phyloP scores from a whole-genome alignment of 768 basidiomycete species.

The Boletus coccyginus region DNA sequence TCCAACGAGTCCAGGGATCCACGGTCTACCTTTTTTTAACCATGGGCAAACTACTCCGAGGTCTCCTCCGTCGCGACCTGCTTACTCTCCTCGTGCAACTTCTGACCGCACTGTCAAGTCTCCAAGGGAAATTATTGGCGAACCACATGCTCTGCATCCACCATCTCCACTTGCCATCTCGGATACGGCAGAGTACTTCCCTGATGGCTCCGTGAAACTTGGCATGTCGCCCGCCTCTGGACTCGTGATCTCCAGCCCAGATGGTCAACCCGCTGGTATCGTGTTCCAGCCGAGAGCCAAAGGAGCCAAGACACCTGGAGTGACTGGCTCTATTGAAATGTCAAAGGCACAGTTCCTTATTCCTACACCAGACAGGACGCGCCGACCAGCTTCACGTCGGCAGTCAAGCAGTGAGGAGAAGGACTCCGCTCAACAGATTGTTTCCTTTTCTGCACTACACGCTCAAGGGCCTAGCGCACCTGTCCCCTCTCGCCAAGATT shows the following conservation, averaged over 20 bases:
- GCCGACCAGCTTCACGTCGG: constrained; percentile 26
- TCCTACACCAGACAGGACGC: constrained; percentile 27
- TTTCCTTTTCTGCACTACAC: constrained; percentile 32
- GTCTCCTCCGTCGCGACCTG: constrained; percentile 44
- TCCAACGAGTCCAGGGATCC: constrained; percentile 73
- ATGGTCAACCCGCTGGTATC: constrained; percentile 92
- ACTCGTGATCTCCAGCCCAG: constrained; percentile 86
- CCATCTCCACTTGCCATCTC: constrained; percentile 71
- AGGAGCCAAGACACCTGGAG: constrained; percentile 35
- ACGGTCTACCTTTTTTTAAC: constrained; percentile 44
- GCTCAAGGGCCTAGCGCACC: constrained; percentile 11
- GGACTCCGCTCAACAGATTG: constrained; percentile 19
- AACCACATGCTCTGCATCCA: constrained; percentile 42
- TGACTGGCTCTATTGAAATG: constrained; percentile 40
- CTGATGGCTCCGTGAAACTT: constrained; percentile 64
- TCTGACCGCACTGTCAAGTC: constrained; percentile 66
- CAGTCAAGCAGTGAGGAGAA: constrained; percentile 29
- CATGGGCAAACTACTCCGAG: constrained; percentile 33
- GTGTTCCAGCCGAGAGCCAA: constrained; percentile 82
- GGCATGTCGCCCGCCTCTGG: constrained; percentile 81
- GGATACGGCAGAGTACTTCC: constrained; percentile 67
- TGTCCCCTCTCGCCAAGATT: constrained; percentile 24
- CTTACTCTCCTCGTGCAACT: constrained; percentile 47
- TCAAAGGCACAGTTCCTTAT: constrained; percentile 40
- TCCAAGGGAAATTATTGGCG: constrained; percentile 41